Percentiles rank a stretch among this genome's conserved stretches.
These are phyloP conservation scores for Termitomyces sp. DNA, from an alignment of 768 basidiomycete genomes.

Conservation along the genomic window DNA sequence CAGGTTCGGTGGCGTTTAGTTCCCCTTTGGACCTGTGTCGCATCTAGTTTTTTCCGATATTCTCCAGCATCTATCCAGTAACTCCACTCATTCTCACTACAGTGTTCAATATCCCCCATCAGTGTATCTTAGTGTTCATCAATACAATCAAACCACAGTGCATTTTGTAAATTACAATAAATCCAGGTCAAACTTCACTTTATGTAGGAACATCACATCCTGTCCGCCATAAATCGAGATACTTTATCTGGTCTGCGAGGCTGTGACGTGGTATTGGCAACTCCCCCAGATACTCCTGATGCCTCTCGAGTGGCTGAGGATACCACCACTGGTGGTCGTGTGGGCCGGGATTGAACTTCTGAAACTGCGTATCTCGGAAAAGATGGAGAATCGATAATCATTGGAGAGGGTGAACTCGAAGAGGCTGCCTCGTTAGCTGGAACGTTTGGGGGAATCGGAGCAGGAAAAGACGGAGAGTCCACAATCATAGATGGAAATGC, in stretches of 20 bases:
- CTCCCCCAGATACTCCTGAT: background rate
- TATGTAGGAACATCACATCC: constrained; percentile 1
- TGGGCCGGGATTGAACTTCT: constrained; percentile 1
- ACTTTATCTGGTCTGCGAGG: constrained; percentile 8
- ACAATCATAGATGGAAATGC: constrained; percentile 27
- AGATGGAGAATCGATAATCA: constrained; percentile 15
- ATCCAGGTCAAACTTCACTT: background rate
- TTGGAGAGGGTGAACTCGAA: background rate
- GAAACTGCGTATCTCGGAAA: constrained; percentile 5
- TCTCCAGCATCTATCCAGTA: constrained; percentile 5
- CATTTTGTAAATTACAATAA: constrained; percentile 1
- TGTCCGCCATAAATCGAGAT: constrained; percentile 32
- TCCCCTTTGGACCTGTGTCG: background rate
- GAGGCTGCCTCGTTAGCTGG: constrained; percentile 1
- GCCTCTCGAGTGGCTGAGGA: constrained; percentile 6
- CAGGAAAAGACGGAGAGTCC: constrained; percentile 35
- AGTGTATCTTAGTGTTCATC: constrained; percentile 18
- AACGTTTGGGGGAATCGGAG: constrained; percentile 5
- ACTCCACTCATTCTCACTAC: constrained; percentile 4
- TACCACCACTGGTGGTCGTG: constrained; percentile 5
- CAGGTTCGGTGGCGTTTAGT: background rate
- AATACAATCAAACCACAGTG: constrained; percentile 15
- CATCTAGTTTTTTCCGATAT: constrained; percentile 6
- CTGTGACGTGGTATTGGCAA: background rate
- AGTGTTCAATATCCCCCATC: constrained; percentile 14